Base-by-base conservation (phyloP, 331 rosid genomes). In the Quercus lobata region DNA sequence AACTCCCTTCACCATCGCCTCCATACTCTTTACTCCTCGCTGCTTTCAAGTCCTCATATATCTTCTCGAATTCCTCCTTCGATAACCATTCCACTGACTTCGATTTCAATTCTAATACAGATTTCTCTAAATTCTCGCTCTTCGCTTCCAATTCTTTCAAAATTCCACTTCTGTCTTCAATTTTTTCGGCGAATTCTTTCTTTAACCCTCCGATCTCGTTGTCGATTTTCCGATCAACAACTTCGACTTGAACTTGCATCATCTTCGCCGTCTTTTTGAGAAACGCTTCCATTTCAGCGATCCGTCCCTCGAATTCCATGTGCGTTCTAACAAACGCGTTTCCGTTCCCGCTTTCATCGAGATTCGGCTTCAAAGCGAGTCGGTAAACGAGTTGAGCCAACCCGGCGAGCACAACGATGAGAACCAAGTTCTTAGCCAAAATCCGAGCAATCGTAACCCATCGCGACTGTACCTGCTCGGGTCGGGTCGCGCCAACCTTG, bases 231-330 rank as follows among this genome's bases (percentile, higher is more conserved):
- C 89, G 91, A 74, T 92, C 96, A 69, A 92, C 87, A 4, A 90
- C 91, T 61, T 93, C 98, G 5, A 93, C 94, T 57, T 92, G 97
- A 66, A 90, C 88, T 86, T 93, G 97, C 19, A 89, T 82, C 98
- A 90, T 89, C 85, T 79, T 89, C 0, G 89, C 57, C 3, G 91
- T 90, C 19, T 79, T 88, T 83, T 93, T 96, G 72, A 96, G 46
- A 55, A 86, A 74, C 2, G 88, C 73, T n/a, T 96, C 98, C 41
- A 93, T 82, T 29, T 92, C 98, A 2, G 92, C 90, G 75, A 96
- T 88, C 74, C 97, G 63, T 0, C 94, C 92, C 84, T 96, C 98
- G 17, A 93, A 75, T 49, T 93, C 98, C 15, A 82, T 54, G 3
- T 83, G 82, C 7, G 82, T 76, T 0, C 78, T 89, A 0, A 12